Conservation (phyloP, 2,329 filamentous ascomycete genomes). For the Claviceps sp. region DNA sequence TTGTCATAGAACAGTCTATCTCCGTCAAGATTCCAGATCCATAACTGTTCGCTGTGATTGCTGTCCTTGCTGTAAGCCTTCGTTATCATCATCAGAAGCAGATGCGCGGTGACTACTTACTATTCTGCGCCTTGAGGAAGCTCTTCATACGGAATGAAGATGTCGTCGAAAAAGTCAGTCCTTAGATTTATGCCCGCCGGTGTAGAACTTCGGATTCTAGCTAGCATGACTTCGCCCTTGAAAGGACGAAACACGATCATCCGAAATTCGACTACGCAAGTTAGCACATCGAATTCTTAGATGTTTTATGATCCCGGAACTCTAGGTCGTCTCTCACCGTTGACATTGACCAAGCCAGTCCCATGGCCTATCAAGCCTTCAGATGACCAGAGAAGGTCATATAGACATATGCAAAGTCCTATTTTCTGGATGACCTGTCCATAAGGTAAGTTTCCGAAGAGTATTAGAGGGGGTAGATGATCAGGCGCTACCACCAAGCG, state of each 20-base stretch:
- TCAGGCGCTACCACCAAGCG: not conserved
- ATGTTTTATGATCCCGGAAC: not conserved
- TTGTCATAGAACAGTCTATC: slow-evolving; percentile 75
- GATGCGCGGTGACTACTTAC: slow-evolving; percentile 33
- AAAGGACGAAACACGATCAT: slow-evolving; percentile 91
- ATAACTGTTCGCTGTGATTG: slow-evolving; percentile 62
- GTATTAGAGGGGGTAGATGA: too few species aligned
- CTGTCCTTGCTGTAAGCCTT: slow-evolving; percentile 25
- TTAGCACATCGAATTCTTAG: not conserved
- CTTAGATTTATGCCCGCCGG: slow-evolving; percentile 63
- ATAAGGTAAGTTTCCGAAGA: slow-evolving; percentile 1
- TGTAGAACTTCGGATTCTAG: slow-evolving; percentile 64
- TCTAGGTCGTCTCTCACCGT: slow-evolving; percentile 40
- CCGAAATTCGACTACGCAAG: slow-evolving; percentile 66
- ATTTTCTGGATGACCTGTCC: slow-evolving; percentile 75
- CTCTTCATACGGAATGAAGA: slow-evolving; percentile 63
- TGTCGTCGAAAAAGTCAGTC: slow-evolving; percentile 89
- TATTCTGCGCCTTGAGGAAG: slow-evolving; percentile 66
- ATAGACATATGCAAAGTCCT: slow-evolving; percentile 85
- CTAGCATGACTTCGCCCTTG: slow-evolving; percentile 83
- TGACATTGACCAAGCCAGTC: slow-evolving; percentile 84
- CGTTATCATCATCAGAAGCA: not conserved
- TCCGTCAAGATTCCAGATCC: slow-evolving; percentile 70
- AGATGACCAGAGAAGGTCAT: slow-evolving; percentile 77
- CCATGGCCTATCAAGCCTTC: slow-evolving; percentile 92